Evolutionary conservation across 78 protist species (phyloP), one percentile per base, ranked within the genome.

Genomic region (Creolimax fragrantissima): DNA sequence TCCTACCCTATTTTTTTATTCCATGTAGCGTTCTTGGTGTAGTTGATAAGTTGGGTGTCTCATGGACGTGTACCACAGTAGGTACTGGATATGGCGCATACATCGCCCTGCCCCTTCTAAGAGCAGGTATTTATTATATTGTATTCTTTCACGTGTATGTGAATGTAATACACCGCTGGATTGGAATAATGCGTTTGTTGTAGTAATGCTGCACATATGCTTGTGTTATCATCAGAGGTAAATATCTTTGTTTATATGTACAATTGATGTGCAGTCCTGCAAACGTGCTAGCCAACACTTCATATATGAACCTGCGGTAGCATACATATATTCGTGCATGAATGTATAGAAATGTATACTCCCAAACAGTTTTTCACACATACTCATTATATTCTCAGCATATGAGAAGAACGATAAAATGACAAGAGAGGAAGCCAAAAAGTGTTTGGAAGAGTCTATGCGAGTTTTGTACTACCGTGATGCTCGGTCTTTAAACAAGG

Each of bases 31-130:
- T 58, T 43, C 89, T 95, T 3, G 95, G 95, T 3, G 3, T 2
- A 17, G 85, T 44, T 3, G 95, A 94, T 45, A 44, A 86, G 32
- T 37, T 91, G 74, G 94, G 93, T 7, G 81, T 92, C 44, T 32
- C 41, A 36, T 95, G n/a, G 47, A 2, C 3, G 37, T 93, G 43
- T 36, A 39, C 11, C 39, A 3, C 3, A 84, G 37, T 96, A 43
- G 93, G 95, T n/a, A 93, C 97, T 7, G 99, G 99, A n/a, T 97
- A 94, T 89, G 99, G 99, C 44, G 91, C 91, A 7, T 96, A 97
- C 94, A 94, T 97, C 37, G 97, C 44, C 36, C 35, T 6, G 42
- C 91, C 67, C 32, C 42, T 88, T 74, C 36, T 88, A 32, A 3
- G 44, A 7, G 7, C 89, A 35, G 43, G 7, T 5, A 39, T 85